Conservation (phyloP, 352 stramenopile species). For the Globisporangium recalcitrans region DNA sequence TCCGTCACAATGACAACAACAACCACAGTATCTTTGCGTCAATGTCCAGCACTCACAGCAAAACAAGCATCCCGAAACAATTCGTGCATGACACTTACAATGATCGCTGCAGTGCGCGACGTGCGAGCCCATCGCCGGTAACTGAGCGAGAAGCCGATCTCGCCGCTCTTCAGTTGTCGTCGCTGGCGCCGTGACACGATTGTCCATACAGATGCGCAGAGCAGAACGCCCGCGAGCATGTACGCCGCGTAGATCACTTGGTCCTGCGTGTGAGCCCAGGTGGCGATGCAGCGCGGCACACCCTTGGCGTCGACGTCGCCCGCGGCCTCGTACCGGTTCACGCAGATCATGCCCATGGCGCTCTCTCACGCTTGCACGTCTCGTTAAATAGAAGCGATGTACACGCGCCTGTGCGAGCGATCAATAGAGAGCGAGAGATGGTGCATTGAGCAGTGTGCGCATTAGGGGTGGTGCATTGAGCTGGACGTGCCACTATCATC, state of each 20-base stretch:
- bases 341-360: conserved; percentile 60
- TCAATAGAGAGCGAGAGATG: background rate
- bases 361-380: background rate
- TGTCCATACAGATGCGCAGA: conserved; percentile 53
- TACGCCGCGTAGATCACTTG: conserved; percentile 55
- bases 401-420: background rate
- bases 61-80: background rate
- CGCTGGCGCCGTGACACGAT: conserved; percentile 49
- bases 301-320: conserved; percentile 13
- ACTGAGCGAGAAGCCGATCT: conserved; percentile 78
- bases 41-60: conserved; percentile 1
- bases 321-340: conserved; percentile 49
- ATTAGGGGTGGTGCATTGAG: background rate
- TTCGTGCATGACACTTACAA: conserved; percentile 34
- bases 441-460: background rate
- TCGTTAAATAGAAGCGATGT: background rate
- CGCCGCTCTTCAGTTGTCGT: conserved; percentile 42
- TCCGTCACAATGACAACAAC: background rate
- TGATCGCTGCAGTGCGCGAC: conserved; percentile 59
- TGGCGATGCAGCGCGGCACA: conserved; percentile 57
- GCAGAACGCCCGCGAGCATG: conserved; percentile 39
- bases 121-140: conserved; percentile 72
- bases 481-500: background rate
- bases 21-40: background rate
- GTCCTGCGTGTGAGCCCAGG: conserved; percentile 71